phyloP scores from a whole-genome alignment of 345 rosid genomes.

The Gossypium arboreum region DNA sequence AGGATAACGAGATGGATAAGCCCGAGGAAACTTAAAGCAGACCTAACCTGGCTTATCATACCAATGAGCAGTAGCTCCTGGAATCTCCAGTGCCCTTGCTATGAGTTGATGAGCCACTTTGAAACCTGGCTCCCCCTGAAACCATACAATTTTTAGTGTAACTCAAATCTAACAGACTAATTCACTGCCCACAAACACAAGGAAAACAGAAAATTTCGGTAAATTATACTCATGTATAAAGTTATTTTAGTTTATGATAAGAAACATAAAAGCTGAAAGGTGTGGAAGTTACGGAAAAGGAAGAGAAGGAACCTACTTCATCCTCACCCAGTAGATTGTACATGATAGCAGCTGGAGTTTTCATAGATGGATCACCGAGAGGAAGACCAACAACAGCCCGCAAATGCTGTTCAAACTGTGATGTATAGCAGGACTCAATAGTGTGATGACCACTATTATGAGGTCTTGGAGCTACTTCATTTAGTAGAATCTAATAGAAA shows the following conservation, averaged over 20 bases:
- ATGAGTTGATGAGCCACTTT: slow-evolving; percentile 55
- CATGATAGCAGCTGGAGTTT: slow-evolving; percentile 85
- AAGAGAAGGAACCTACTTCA: slow-evolving; percentile 41
- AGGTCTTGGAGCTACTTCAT: slow-evolving; percentile 98
- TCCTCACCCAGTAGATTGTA: slow-evolving; percentile 90
- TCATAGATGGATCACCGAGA: slow-evolving; percentile 96
- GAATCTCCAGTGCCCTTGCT: slow-evolving; percentile 57
- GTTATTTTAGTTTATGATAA: neutral
- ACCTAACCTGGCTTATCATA: slow-evolving; percentile 89
- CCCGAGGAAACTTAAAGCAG: slow-evolving; percentile 5
- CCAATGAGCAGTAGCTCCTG: slow-evolving; percentile 91
- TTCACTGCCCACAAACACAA: neutral
- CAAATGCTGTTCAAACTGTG: slow-evolving; percentile 89
- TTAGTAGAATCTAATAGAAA: slow-evolving; percentile 58
- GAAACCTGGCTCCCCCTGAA: slow-evolving; percentile 82
- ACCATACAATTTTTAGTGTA: slow-evolving; percentile 11
- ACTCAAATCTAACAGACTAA: neutral
- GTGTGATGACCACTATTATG: slow-evolving; percentile 99
- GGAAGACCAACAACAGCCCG: slow-evolving; percentile 94
- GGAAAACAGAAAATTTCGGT: neutral
- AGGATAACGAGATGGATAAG: neutral
- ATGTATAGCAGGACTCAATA: slow-evolving; percentile 89
- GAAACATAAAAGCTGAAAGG: neutral
- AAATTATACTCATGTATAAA: neutral
- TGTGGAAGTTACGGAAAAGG: neutral